Base-by-base conservation (phyloP, 108 stramenopile genomes). In the Cyclotella atomus region DNA sequence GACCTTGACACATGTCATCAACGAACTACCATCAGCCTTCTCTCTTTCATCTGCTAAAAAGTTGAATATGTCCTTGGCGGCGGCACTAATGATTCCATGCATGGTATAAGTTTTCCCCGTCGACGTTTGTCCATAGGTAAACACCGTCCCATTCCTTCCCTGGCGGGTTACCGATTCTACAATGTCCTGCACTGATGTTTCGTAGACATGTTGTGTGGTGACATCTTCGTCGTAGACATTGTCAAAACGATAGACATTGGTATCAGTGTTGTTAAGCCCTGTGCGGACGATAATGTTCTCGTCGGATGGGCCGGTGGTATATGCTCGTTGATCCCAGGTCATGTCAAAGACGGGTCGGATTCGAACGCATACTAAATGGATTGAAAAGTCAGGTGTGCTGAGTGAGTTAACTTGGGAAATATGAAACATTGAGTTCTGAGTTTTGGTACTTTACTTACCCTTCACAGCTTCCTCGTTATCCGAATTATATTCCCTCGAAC, bases 141-240 rank as follows among this genome's bases (percentile, higher is more conserved):
- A 88, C 15, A 92, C 88, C 12, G 89, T 90, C 21, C 94, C 95
- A 74, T 94, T 92, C 79, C 85, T 85, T 52, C 87, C 96, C 19
- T 85, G 83, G 29, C 83, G 76, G 6, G 89, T 49, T 1, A 90
- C 93, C 35, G 79, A 70, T 3, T 29, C 49, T 30, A 95, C 90
- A 36, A 95, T 87, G 16, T 88, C 87, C 29, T 59, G 43, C 0
- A 86, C 87, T 17, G 94, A 70, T 30, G 83, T 88, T 19, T 88
- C 71, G 83, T 98, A 96, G 7, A 97, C 76, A 2, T 83, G 69
- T 33, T 71, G 60, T 44, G 96, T 95, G 12, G 81, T 67, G 20
- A 77, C 54, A 7, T 76, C 66, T 86, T 91, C 91, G 28, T 81
- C 90, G 61, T 88, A 98, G 6, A 88, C 91, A 17, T 85, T 83